A percentile compares a stretch with the other conserved stretches of the same genome.
Conservation (phyloP, 768 basidiomycete species). For the Kwoniella sp. region DNA sequence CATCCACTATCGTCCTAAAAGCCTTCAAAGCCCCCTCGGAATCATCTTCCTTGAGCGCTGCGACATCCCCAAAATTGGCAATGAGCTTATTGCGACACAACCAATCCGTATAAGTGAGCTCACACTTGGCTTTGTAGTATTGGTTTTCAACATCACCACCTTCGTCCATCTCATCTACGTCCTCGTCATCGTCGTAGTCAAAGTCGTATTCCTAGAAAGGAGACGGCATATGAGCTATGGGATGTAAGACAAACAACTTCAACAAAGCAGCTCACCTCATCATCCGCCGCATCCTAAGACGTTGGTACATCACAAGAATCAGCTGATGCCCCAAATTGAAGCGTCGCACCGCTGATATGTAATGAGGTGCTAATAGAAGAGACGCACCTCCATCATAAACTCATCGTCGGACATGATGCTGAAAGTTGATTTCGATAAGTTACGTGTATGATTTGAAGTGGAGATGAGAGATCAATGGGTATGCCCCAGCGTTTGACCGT, state of each 20-base stretch:
- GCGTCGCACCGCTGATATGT: too few relatives aligned
- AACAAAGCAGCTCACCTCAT: conserved; percentile 44
- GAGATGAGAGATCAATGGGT: too few relatives aligned
- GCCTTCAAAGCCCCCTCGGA: conserved; percentile 89
- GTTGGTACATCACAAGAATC: not conserved
- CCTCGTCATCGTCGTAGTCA: conserved; percentile 86
- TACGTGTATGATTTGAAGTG: too few relatives aligned
- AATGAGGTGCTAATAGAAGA: not conserved
- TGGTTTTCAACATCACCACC: conserved; percentile 93
- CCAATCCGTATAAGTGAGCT: too few relatives aligned
- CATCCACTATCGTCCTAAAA: conserved; percentile 84
- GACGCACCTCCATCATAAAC: conserved; percentile 57
- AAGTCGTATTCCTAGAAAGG: conserved; percentile 80
- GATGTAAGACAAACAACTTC: not conserved
- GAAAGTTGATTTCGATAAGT: not conserved
- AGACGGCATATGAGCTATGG: conserved; percentile 3
- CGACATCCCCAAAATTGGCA: too few relatives aligned
- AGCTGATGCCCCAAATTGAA: too few relatives aligned
- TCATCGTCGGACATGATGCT: conserved; percentile 57
- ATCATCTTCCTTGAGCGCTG: conserved; percentile 91
- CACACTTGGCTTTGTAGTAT: conserved; percentile 97
- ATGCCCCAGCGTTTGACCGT: too few relatives aligned
- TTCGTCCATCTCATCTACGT: conserved; percentile 63
- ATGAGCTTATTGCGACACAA: too few relatives aligned
- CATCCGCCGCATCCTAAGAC: conserved; percentile 55